Evolutionary conservation across 768 basidiomycete genomes (phyloP), one percentile per base, ranked within the genome.

Genomic region (Lentinula edodes): DNA sequence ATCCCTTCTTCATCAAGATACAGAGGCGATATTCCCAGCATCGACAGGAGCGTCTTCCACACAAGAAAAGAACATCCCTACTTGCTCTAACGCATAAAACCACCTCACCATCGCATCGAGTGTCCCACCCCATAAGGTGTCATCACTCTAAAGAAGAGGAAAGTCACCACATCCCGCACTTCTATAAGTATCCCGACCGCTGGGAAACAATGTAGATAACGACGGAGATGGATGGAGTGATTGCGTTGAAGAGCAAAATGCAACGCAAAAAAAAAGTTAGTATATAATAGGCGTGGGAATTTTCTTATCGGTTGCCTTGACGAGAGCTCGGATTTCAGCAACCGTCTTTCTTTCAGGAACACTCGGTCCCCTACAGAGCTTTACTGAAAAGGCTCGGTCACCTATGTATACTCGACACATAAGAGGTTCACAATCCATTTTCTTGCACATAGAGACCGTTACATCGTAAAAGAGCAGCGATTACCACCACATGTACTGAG

Each of bases 31-130:
- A 38, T 43, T 34, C 55, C 55, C 55, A 43, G 32, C 55, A 41
- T 56, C 55, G 55, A 56, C 12, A 38, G 35, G 13, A 36, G 35
- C 51, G n/a, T 23, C 38, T 39, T 39, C 13, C 6, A 9, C 2
- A 39, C 7, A 39, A 13, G 13, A 39, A 23, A 20, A 43, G 42
- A 43, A 23, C 18, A 20, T 48, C 2, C 46, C 46, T 13, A 9
- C 53, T 56, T 20, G 41, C 55, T 56, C 55, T 56, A 56, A 56
- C 55, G 45, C 55, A 56, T n/a, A 56, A 56, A 56, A 56, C 55
- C 55, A 56, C 55, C 55, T 56, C 55, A 32, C 45, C 41, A 42
- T 56, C 55, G 10, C 41, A 56, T 56, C 13, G 15, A 39, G 55
- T 56, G 23, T 56, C 53, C 53, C 53, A 54, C 53, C 36, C 34